Conservation (phyloP, 2,329 filamentous ascomycete genomes). For the Sarocladium kiliense region DNA sequence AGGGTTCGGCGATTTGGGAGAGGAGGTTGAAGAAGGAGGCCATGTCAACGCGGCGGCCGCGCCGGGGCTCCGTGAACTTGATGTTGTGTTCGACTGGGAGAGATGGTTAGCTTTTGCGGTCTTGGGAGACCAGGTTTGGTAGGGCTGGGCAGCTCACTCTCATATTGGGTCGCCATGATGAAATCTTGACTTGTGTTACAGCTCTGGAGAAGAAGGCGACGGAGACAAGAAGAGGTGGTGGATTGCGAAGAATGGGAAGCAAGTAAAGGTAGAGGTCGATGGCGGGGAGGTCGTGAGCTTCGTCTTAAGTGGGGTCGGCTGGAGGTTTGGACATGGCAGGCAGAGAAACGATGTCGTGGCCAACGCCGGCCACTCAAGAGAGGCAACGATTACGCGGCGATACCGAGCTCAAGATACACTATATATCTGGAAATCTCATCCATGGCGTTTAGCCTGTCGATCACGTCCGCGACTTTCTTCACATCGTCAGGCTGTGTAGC, state of each 20-base stretch:
- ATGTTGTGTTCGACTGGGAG: slow-evolving; percentile 59
- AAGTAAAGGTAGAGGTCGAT: not conserved
- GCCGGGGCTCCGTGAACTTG: slow-evolving; percentile 33
- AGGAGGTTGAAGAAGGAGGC: slow-evolving; percentile 56
- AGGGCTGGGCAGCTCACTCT: slow-evolving; percentile 34
- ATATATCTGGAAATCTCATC: no score
- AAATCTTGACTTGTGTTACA: not conserved
- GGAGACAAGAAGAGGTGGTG: not conserved
- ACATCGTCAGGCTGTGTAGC: not conserved
- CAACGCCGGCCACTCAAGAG: not conserved
- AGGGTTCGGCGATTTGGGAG: slow-evolving; percentile 40
- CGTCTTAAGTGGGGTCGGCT: not conserved
- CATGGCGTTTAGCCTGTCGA: no score
- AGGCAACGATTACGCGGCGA: not conserved
- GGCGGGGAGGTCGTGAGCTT: not conserved
- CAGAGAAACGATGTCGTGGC: slow-evolving; percentile 10
- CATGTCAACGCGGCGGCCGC: slow-evolving; percentile 56
- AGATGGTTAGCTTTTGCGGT: slow-evolving; percentile 2
- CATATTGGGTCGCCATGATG: slow-evolving; percentile 53
- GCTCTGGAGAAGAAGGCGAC: not conserved
- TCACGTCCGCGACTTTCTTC: not conserved
- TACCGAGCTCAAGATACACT: no score
- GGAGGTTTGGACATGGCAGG: slow-evolving; percentile 6
- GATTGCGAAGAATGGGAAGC: not conserved
- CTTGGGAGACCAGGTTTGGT: slow-evolving; percentile 11